A percentile compares a stretch with the other conserved stretches of the same genome.
Evolutionary conservation across 228 moss, liverwort and hornwort species (phyloP).

Genomic region (Sphagnum fallax): DNA sequence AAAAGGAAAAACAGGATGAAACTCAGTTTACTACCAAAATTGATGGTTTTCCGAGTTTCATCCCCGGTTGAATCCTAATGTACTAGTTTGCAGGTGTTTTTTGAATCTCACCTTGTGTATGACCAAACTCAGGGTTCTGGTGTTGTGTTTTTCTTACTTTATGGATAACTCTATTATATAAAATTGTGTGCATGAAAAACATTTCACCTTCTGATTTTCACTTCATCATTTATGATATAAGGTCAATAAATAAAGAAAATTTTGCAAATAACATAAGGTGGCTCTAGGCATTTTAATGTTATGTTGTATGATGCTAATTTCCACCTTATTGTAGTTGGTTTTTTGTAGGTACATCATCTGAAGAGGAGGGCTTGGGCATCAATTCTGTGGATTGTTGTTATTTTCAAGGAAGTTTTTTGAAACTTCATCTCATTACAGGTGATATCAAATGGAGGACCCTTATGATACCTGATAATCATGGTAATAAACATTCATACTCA

Average conservation of each 20-base stretch:
- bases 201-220: background rate
- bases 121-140: no score
- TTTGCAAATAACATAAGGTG: background rate
- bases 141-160: no score
- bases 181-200: background rate
- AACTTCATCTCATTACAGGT: conserved; percentile 17
- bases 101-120: no score
- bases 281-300: background rate
- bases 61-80: no score
- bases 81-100: no score
- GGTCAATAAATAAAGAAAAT: no score
- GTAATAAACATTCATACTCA: conserved; percentile 7
- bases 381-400: conserved; percentile 13
- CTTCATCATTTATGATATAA: background rate
- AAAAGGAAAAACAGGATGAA: no score
- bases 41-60: no score
- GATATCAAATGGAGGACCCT: conserved; percentile 18
- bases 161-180: background rate
- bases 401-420: conserved; percentile 39
- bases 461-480: conserved; percentile 34
- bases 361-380: conserved; percentile 1
- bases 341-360: conserved; percentile 12
- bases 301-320: background rate
- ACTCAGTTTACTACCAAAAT: no score
- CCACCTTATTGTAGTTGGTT: conserved; percentile 1